A percentile compares a stretch with the other conserved stretches of the same genome.
These are phyloP conservation scores for Penicillium macrosclerotiorum DNA, from an alignment of 495 filamentous ascomycete species.

Conservation along the genomic window DNA sequence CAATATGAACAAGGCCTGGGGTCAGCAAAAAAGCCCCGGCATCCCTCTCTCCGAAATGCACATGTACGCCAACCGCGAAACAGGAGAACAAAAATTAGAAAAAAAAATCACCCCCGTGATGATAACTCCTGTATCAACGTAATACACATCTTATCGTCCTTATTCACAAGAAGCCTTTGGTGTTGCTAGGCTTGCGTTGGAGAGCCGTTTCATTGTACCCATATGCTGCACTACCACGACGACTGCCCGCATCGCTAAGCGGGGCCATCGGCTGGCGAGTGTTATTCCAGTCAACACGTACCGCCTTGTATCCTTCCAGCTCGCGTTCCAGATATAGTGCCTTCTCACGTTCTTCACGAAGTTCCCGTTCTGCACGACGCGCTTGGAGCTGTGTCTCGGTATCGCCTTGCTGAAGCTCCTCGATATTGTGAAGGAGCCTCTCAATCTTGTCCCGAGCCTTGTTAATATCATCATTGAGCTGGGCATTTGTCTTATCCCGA, in stretches of 20 bases:
- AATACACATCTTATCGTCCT: conserved; percentile 12
- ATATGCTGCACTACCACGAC: conserved; percentile 39
- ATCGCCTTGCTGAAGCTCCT: conserved; percentile 87
- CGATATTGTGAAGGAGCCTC: conserved; percentile 82
- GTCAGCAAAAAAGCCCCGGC: conserved; percentile 11
- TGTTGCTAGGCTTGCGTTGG: conserved; percentile 49
- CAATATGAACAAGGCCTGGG: conserved; percentile 18
- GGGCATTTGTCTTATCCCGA: conserved; percentile 76
- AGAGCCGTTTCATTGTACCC: conserved; percentile 33
- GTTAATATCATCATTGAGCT: conserved; percentile 76
- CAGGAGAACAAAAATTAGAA: conserved; percentile 3
- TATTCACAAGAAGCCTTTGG: conserved; percentile 48
- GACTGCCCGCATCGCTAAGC: conserved; percentile 42
- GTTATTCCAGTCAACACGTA: conserved; percentile 61
- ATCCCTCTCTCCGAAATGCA: conserved; percentile 21
- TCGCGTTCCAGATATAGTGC: conserved; percentile 80
- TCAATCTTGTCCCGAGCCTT: conserved; percentile 87
- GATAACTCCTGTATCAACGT: conserved; percentile 19
- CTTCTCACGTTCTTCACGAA: conserved; percentile 87
- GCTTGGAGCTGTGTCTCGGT: conserved; percentile 73
- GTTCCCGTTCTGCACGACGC: conserved; percentile 82
- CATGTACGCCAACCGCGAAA: conserved; percentile 17
- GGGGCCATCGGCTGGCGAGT: conserved; percentile 28
- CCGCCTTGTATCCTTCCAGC: conserved; percentile 77
- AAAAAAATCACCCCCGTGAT: conserved; percentile 9